A percentile compares a stretch with the other conserved stretches of the same genome.
phyloP scores from a whole-genome alignment of 2,329 filamentous ascomycete genomes.

The Hypoxylon sp. region DNA sequence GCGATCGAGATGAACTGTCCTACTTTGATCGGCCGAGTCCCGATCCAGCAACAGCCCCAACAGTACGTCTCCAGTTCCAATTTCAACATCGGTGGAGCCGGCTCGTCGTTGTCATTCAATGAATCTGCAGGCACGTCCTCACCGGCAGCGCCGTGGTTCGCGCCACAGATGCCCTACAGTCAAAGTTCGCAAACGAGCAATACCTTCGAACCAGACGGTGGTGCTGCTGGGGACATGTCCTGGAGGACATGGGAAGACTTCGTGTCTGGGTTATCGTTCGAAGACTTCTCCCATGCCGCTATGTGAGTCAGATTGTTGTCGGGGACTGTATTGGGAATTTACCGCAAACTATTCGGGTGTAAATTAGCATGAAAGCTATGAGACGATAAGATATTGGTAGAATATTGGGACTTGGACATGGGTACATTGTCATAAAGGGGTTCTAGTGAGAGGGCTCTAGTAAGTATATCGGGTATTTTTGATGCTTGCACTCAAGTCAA shows the following conservation, averaged over 20 bases:
- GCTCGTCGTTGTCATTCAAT: not conserved
- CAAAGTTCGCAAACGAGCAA: not conserved
- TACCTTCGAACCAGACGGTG: not conserved
- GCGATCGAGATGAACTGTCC: not conserved
- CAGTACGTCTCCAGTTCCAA: not conserved
- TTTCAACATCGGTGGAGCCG: slow-evolving; percentile 5
- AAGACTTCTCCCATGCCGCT: slow-evolving; percentile 4
- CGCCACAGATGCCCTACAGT: not conserved
- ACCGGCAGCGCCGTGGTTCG: slow-evolving; percentile 12
- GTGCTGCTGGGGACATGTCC: slow-evolving; percentile 12
- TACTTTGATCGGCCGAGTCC: not conserved
- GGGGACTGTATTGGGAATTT: not conserved
- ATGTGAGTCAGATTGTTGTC: not conserved
- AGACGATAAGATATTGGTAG: too few species aligned
- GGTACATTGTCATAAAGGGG: too few species aligned
- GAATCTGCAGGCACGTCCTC: not conserved
- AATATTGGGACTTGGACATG: too few species aligned
- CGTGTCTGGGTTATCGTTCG: slow-evolving; percentile 21
- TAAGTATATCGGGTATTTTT: too few species aligned
- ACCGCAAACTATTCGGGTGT: too few species aligned
- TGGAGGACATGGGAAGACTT: slow-evolving; percentile 31
- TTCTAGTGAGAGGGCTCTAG: too few species aligned
- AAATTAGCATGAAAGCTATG: too few species aligned
- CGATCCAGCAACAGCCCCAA: slow-evolving; percentile 3
- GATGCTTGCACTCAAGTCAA: too few species aligned